Percentiles rank a stretch among this genome's conserved stretches.
Evolutionary conservation across 2,329 filamentous ascomycete species (phyloP).

Genomic region (Sporothrix brunneoviolacea): DNA sequence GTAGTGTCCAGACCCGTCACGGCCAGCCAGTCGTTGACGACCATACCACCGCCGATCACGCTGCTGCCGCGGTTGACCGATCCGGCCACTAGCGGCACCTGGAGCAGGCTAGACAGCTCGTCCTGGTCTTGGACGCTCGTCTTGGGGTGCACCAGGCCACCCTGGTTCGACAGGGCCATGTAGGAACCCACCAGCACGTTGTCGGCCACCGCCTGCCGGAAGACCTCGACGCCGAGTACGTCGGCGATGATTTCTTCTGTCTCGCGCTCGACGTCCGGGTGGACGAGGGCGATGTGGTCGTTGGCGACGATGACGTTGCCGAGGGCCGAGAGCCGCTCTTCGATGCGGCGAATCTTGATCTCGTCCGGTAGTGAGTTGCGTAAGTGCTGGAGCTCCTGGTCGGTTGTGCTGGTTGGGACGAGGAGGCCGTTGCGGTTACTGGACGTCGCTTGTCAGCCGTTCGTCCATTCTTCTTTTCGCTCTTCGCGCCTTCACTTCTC

Average conservation of each 20-base stretch:
- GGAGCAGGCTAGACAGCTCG: constrained; percentile 84
- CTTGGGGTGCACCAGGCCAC: constrained; percentile 95
- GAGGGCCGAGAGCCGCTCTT: constrained; percentile 90
- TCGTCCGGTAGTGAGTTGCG: constrained; percentile 88
- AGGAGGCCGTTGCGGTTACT: constrained; percentile 95
- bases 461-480: no score
- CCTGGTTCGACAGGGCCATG: constrained; percentile 93
- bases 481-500: no score
- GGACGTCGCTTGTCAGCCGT: no score
- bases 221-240: constrained; percentile 81
- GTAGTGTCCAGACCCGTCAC: constrained; percentile 91
- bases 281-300: constrained; percentile 93
- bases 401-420: constrained; percentile 90
- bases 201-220: constrained; percentile 90
- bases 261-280: constrained; percentile 94
- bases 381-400: constrained; percentile 96
- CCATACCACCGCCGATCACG: constrained; percentile 95
- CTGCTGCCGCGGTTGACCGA: constrained; percentile 87
- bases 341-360: constrained; percentile 94
- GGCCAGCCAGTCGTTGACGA: constrained; percentile 96
- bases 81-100: constrained; percentile 92
- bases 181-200: constrained; percentile 95
- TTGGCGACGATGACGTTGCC: constrained; percentile 96
- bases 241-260: constrained; percentile 98
- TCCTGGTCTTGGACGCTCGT: constrained; percentile 97